Evolutionary conservation across 1,139 yeast genomes (phyloP).

Genomic region (Candida smagusa): DNA sequence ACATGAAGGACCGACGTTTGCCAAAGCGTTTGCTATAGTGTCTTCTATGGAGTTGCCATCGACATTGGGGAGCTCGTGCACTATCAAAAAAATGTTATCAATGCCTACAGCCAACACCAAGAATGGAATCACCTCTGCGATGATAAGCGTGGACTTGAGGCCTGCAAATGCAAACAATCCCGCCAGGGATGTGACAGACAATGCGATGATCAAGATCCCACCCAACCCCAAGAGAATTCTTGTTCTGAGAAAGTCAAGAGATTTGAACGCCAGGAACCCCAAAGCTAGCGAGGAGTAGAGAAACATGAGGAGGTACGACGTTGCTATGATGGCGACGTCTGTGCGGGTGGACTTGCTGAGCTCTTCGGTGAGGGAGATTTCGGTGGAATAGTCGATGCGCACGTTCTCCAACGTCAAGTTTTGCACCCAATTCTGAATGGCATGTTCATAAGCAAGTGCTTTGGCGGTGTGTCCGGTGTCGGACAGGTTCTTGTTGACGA

Average conservation of each 20-base stretch:
- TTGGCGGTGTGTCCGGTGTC: conserved; percentile 34
- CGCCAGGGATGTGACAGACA: conserved; percentile 78
- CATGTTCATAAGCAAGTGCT: conserved; percentile 64
- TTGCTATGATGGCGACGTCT: conserved; percentile 64
- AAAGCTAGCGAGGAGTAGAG: conserved; percentile 81
- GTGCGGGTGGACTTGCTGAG: conserved; percentile 78
- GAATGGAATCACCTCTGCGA: conserved; percentile 97
- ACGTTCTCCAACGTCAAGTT: conserved; percentile 44
- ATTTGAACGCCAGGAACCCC: conserved; percentile 31
- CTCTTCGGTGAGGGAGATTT: conserved; percentile 78
- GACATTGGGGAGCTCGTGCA: conserved; percentile 64
- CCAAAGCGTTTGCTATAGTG: conserved; percentile 62
- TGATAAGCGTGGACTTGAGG: conserved; percentile 80
- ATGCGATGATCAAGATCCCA: conserved; percentile 75
- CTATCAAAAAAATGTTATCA: conserved; percentile 84
- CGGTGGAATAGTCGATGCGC: conserved; percentile 73
- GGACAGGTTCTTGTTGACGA: conserved; percentile 48
- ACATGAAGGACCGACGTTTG: conserved; percentile 84
- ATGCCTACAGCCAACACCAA: conserved; percentile 91
- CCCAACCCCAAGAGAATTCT: conserved; percentile 74
- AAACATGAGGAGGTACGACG: conserved; percentile 88
- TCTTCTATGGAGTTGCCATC: conserved; percentile 27
- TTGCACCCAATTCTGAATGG: conserved; percentile 54
- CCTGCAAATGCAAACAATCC: conserved; percentile 78
- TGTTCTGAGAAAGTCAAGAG: conserved; percentile 46